phyloP scores from a whole-genome alignment of 257 asterid genomes.

The Salvia hispanica region DNA sequence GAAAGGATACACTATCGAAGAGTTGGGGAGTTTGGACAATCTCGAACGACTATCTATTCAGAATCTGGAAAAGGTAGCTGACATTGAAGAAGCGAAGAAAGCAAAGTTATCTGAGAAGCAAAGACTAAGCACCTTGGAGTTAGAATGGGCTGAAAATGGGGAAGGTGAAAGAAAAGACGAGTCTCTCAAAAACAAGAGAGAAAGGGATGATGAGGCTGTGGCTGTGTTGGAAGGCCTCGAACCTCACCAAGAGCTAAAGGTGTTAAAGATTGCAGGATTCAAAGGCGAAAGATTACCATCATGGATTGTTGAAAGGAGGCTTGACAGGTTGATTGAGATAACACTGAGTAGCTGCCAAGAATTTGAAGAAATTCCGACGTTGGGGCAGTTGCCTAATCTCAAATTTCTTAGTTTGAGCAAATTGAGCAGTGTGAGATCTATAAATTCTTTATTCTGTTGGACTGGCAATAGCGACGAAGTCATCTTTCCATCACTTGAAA shows the following conservation, averaged over 20 bases:
- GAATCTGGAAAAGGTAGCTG: neutral
- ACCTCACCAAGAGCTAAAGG: neutral
- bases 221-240: slow-evolving; percentile 9
- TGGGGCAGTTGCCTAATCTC: neutral
- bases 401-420: neutral
- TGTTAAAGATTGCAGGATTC: neutral
- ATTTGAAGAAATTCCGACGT: neutral
- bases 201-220: neutral
- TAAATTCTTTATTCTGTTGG: neutral
- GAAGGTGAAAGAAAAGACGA: neutral
- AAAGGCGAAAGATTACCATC: neutral
- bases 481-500: neutral
- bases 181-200: neutral
- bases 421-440: neutral
- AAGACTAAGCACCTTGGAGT: neutral
- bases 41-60: neutral
- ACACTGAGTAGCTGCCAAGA: neutral
- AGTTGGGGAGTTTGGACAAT: neutral
- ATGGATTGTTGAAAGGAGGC: neutral
- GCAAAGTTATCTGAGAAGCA: neutral
- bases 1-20: neutral
- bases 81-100: neutral
- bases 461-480: neutral
- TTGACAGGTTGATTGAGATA: neutral
- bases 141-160: neutral